phyloP scores from a whole-genome alignment of 768 basidiomycete species.

The Strobilomyces echinocephalus region DNA sequence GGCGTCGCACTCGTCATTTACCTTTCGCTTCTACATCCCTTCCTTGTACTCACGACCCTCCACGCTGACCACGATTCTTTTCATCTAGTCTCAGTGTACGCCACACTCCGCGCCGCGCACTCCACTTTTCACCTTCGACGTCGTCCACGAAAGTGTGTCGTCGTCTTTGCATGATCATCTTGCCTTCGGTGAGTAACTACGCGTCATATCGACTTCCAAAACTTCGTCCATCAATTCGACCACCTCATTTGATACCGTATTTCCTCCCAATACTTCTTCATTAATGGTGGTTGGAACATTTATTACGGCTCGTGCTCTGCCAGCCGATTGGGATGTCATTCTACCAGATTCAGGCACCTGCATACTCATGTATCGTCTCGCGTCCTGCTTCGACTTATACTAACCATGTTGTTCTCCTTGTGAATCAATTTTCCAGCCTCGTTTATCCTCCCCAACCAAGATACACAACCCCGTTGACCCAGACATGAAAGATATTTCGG shows the following conservation, averaged over 20 bases:
- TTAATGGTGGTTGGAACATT: background rate
- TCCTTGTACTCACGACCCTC: constrained; percentile 30
- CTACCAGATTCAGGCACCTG: constrained; percentile 2
- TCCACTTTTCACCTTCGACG: constrained; percentile 24
- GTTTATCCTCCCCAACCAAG: constrained; percentile 37
- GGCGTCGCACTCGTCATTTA: constrained; percentile 15
- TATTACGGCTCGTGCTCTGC: background rate
- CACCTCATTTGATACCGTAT: constrained; percentile 10
- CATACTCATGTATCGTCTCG: constrained; percentile 5
- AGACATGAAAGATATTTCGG: constrained; percentile 78
- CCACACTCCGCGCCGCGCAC: constrained; percentile 34
- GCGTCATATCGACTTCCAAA: background rate
- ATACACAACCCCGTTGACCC: constrained; percentile 25
- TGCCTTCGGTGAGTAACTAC: constrained; percentile 33
- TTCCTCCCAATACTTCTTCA: constrained; percentile 4
- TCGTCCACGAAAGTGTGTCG: constrained; percentile 37
- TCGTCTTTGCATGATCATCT: constrained; percentile 40
- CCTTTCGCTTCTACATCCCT: constrained; percentile 21
- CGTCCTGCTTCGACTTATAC: constrained; percentile 9
- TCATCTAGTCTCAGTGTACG: constrained; percentile 24
- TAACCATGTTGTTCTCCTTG: constrained; percentile 20
- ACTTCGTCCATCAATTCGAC: background rate
- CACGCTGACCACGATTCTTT: constrained; percentile 39
- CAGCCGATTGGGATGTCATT: background rate
- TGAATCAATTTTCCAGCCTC: constrained; percentile 32